Percentiles rank a stretch among this genome's conserved stretches.
Evolutionary conservation across 176 grass and related monocot genomes (phyloP).

Genomic region (Oryza coarctata): DNA sequence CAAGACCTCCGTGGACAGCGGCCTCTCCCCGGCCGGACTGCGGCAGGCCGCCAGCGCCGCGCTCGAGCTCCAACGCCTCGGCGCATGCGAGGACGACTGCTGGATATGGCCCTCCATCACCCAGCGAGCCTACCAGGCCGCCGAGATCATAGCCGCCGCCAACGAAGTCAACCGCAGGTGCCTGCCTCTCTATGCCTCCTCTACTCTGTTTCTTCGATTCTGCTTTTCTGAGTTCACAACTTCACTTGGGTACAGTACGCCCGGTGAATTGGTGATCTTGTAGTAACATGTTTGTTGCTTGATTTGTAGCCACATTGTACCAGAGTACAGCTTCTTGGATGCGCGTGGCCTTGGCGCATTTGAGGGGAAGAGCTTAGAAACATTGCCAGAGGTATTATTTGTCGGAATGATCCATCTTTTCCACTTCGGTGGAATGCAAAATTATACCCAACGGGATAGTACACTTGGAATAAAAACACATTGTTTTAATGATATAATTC

Average conservation of each 20-base stretch:
- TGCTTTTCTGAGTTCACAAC: background rate
- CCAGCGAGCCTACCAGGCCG: constrained; percentile 87
- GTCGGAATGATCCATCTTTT: background rate
- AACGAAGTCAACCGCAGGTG: constrained; percentile 73
- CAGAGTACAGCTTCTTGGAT: constrained; percentile 97
- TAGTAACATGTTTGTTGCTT: constrained; percentile 2
- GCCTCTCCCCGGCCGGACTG: constrained; percentile 70
- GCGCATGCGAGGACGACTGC: constrained; percentile 87
- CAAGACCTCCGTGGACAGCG: constrained; percentile 91
- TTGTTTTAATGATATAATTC: background rate
- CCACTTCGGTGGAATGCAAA: background rate
- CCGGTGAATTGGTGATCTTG: background rate
- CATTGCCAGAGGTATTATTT: constrained; percentile 68
- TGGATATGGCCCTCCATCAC: constrained; percentile 99
- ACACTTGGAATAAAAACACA: background rate
- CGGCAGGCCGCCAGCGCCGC: constrained; percentile 70
- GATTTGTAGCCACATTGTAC: constrained; percentile 68
- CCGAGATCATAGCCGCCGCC: constrained; percentile 83
- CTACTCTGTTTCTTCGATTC: background rate
- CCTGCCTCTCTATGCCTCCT: background rate
- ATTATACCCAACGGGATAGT: background rate
- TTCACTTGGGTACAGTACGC: background rate
- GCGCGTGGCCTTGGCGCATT: constrained; percentile 83
- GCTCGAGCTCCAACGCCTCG: constrained; percentile 71
- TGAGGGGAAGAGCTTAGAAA: constrained; percentile 66